A percentile compares a stretch with the other conserved stretches of the same genome.
phyloP scores from a whole-genome alignment of 148 eudicot species.

The Nyssa sinensis region DNA sequence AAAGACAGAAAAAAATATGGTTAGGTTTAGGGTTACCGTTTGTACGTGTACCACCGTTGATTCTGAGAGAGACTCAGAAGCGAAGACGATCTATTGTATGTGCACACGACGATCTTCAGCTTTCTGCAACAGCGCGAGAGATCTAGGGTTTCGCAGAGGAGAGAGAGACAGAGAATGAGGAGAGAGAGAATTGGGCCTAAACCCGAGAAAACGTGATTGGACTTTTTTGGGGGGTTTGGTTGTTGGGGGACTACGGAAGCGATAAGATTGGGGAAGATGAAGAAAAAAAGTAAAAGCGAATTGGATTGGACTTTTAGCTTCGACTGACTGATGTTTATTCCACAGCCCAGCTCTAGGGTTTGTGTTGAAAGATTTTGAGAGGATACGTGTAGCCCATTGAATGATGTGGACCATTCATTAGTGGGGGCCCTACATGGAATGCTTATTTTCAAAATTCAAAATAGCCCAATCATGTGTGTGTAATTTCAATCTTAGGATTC shows the following conservation, averaged over 20 bases:
- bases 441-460: background rate
- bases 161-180: background rate
- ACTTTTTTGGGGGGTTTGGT: slow-evolving; percentile 18
- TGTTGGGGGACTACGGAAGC: background rate
- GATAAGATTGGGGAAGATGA: slow-evolving; percentile 2
- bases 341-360: slow-evolving; percentile 20
- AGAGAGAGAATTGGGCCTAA: slow-evolving; percentile 36
- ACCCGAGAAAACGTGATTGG: slow-evolving; percentile 28
- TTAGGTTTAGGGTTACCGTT: background rate
- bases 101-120: background rate
- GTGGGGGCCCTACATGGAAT: slow-evolving; percentile 9
- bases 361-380: background rate
- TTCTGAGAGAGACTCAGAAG: background rate
- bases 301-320: slow-evolving; percentile 42
- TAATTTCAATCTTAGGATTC: background rate
- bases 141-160: slow-evolving; percentile 30
- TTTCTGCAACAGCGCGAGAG: slow-evolving; percentile 2
- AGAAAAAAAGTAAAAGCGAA: slow-evolving; percentile 17
- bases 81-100: background rate
- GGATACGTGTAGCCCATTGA: slow-evolving; percentile 15
- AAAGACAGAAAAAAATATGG: background rate
- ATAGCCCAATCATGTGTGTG: slow-evolving; percentile 8
- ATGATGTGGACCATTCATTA: slow-evolving; percentile 7
- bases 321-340: slow-evolving; percentile 10
- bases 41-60: slow-evolving; percentile 7